Base-by-base conservation (phyloP, 331 rosid genomes). In the Erythrophleum ivorense region DNA sequence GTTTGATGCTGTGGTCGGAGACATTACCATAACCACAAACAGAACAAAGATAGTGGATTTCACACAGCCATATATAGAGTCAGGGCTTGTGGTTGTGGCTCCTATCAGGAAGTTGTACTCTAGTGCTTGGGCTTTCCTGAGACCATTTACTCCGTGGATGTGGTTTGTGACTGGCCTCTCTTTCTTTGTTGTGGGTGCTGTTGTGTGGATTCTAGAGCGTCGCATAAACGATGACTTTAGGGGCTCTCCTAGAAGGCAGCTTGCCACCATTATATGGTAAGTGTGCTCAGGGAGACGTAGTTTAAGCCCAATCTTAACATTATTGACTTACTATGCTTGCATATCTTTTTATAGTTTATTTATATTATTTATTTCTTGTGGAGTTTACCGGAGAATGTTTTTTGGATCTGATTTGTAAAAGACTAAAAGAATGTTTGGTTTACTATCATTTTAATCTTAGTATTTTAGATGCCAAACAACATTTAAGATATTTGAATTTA, bases 151-250 rank as follows among this genome's bases (percentile, higher is more conserved):
- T 71, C 88, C 88, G 34, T 78, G 59, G 80, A 89, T 92, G 97
- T 91, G 94, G 95, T 73, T 85, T 75, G 87, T 88, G 21, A 90
- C 89, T 6, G 84, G 90, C 45, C 45, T 87, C 55, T 89, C 78
- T 84, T 88, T 89, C 86, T 74, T 92, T 3, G 75, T 81, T 21
- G 85, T 92, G 34, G 95, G 97, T 78, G 85, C 76, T 13, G 92
- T 92, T 71, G 75, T 92, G 55, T 89, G 97, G 97, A 81, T 89
- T 82, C 77, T 92, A 81, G 95, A 92, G 85, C 91, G 88, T 19
- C 67, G 90, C 34, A 62, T 75, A 1, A 92, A 92, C 34, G 90
- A 86, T 18, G 91, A 89, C 18, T 92, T 92, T 16, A 74, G 89
- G 9, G 94, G 97, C 33, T 80, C 87, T 59, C 59, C 93, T 7